These are phyloP conservation scores for Malassezia psittaci DNA, from an alignment of 1,284 basidiomycete species.

Conservation along the genomic window DNA sequence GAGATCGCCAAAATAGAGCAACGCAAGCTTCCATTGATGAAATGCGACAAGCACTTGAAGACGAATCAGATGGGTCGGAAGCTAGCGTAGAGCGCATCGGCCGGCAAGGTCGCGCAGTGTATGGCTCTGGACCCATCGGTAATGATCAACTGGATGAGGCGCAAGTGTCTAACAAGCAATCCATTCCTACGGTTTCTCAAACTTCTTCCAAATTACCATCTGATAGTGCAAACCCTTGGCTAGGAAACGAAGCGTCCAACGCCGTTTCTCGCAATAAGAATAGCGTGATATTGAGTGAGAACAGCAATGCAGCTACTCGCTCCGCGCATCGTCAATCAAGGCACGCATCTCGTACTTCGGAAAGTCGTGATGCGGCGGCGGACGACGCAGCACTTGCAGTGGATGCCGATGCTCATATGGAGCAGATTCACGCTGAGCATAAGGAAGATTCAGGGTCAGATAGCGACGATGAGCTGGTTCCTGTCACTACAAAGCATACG, in stretches of 20 bases:
- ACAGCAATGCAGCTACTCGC: conserved; percentile 16
- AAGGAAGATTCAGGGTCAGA: background rate
- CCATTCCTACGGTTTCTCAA: background rate
- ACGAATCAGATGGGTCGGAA: conserved; percentile 6
- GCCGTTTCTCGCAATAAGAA: conserved; percentile 16
- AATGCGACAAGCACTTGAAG: conserved; percentile 23
- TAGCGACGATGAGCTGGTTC: conserved; percentile 11
- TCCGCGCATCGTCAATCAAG: conserved; percentile 21
- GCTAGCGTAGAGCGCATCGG: conserved; percentile 16
- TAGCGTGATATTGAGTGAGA: conserved; percentile 16
- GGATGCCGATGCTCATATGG: conserved; percentile 17
- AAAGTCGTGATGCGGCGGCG: conserved; percentile 16
- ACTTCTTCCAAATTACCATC: background rate
- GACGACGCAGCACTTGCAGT: conserved; percentile 22
- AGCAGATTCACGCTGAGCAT: background rate
- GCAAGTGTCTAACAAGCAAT: background rate
- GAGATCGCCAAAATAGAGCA: conserved; percentile 26
- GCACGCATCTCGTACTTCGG: conserved; percentile 14
- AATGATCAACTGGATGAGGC: background rate
- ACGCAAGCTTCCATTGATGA: conserved; percentile 31
- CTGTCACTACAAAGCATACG: background rate
- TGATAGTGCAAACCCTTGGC: conserved; percentile 14
- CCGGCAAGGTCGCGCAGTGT: conserved; percentile 30
- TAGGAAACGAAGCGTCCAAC: background rate
- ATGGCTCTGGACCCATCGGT: conserved; percentile 15